phyloP scores from a whole-genome alignment of 2,329 filamentous ascomycete genomes.

The Monilinia aucupariae region DNA sequence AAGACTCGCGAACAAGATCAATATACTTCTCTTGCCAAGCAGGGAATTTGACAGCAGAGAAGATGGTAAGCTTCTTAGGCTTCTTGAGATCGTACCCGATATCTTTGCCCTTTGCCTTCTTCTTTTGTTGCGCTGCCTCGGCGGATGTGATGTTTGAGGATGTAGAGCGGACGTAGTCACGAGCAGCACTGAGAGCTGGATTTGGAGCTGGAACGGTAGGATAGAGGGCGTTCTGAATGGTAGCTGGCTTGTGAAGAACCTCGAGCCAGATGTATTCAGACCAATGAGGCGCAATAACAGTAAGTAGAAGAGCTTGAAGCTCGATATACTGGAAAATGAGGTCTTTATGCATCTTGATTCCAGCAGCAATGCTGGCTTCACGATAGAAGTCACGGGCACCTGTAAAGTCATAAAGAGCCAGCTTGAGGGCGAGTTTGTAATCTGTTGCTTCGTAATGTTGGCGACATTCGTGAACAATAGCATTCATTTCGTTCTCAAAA shows the following conservation, averaged over 20 bases:
- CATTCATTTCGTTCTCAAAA: conserved; percentile 91
- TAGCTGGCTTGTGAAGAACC: conserved; percentile 69
- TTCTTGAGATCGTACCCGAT: conserved; percentile 82
- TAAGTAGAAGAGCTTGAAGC: conserved; percentile 75
- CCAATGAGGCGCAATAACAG: conserved; percentile 88
- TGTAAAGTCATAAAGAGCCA: conserved; percentile 85
- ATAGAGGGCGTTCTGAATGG: conserved; percentile 75
- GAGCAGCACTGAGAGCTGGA: conserved; percentile 65
- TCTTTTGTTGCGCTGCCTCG: conserved; percentile 78
- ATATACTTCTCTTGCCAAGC: conserved; percentile 90
- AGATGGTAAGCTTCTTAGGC: conserved; percentile 87
- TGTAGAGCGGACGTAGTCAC: conserved; percentile 68
- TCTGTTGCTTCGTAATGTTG: conserved; percentile 73
- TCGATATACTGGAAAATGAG: conserved; percentile 76
- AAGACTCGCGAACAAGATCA: conserved; percentile 67
- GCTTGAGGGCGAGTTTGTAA: conserved; percentile 83
- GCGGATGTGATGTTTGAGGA: conserved; percentile 81
- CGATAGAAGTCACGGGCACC: conserved; percentile 85
- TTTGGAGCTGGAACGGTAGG: conserved; percentile 63
- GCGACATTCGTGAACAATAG: conserved; percentile 70
- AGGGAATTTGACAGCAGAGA: conserved; percentile 72
- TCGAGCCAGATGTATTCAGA: conserved; percentile 92
- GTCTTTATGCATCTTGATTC: conserved; percentile 81
- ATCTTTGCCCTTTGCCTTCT: conserved; percentile 87
- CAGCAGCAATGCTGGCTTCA: conserved; percentile 69